Base-by-base conservation (phyloP, 305 asterid species). In the Petunia hybrid region DNA sequence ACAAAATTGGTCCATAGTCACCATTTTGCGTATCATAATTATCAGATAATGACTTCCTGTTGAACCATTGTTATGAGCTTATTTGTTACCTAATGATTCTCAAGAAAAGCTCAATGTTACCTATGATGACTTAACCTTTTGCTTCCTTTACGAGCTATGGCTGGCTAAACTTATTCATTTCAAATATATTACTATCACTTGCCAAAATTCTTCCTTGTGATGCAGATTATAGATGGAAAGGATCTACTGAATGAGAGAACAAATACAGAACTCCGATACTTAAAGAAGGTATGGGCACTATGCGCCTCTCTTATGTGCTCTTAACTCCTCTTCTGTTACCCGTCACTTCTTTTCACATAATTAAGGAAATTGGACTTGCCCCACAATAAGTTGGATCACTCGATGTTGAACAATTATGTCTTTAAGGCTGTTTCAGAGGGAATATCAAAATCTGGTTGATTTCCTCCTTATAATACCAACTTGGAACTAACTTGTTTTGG, bases 201-300 rank as follows among this genome's bases (percentile, higher is more conserved):
- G 0, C 48, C 55, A 61, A 9, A 46, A 9, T 31, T 80, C 36
- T 74, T 80, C 53, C 63, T n/a, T 7, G n/a, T 73, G 62, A 12
- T 85, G 83, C 91, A 95, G 99, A 91, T 95, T 73, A 41, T 95
- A 40, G 92, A 95, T 64, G 99, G 99, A 83, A 89, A 87, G 82
- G 97, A 95, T 85, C 97, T 93, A 55, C 87, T 95, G 85, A 95
- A 93, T 57, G 97, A 93, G 83, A 87, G 97, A 84, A 95, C 97
- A 16, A 86, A 90, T 81, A 87, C 98, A 53, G 98, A 93, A 85
- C 88, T 95, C 78, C 86, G 91, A 42, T 93, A 95, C 86, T 93
- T 95, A 62, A 93, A 93, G 83, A 93, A 93, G 97, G 99, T 87
- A 87, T 22, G 90, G 63, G 68, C 57, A 38, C 69, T 31, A 2